Evolutionary conservation across 768 basidiomycete genomes (phyloP), one percentile per base, ranked within the genome.

Genomic region (Pseudohyphozyma bogoriensis): DNA sequence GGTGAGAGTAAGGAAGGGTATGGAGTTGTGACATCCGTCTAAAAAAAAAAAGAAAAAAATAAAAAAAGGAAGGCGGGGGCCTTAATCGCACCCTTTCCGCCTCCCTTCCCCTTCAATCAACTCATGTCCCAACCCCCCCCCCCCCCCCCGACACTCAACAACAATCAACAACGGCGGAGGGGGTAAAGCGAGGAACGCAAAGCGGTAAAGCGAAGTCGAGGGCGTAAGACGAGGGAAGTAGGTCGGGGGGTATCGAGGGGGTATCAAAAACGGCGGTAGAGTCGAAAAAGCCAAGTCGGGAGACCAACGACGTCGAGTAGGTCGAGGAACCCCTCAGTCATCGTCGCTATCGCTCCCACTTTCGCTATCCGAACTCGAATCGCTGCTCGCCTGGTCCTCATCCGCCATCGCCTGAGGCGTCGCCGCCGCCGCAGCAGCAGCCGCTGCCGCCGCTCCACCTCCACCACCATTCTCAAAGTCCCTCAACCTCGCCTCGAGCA

Each of bases 401-500:
- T 46, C 40, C 44, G 18, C 46, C 55, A 16, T 49, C 49, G 29
- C 26, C 36, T 16, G 44, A 32, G 8, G 18, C 52, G n/a, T 28
- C 50, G 20, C 37, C 36, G 16, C 20, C 51, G 4, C 28, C 45
- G 51, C 55, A 8, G 28, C 42, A n/a, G n/a, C n/a, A n/a, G 29
- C 26, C n/a, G n/a, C 10, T 15, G 32, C 28, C 32, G 44, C 35
- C 42, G 44, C 18, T 35, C 59, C n/a, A n/a, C n/a, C n/a, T n/a
- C n/a, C n/a, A n/a, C n/a, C n/a, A 20, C 56, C 40, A 12, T 82
- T 78, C 51, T 90, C 85, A 72, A 97, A 92, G 33, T 87, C 79
- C 32, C 81, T 79, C 78, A 96, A 84, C 63, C 89, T 84, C 69
- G 84, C 84, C 75, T 99, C 93, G 45, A 99, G 79, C 73, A 83